Base-by-base conservation (phyloP, 1,284 basidiomycete genomes). In the Microbotryum scabiosae region DNA sequence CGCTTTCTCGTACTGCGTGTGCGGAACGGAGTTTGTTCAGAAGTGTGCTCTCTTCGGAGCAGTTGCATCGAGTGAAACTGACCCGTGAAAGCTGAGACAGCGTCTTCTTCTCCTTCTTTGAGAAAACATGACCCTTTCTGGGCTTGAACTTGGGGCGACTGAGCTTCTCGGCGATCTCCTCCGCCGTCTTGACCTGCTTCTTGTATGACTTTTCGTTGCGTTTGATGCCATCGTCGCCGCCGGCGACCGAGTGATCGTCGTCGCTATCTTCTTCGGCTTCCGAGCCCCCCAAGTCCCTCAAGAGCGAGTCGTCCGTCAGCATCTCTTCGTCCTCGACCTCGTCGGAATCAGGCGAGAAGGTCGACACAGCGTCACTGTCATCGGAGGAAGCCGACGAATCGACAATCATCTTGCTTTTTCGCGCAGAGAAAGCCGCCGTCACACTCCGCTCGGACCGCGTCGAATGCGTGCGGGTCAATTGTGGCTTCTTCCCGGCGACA, bases 1-100 rank as follows among this genome's bases (percentile, higher is more conserved):
- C 14, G 59, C 66, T 16, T 56, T 51, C 18, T 58, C 46, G 25
- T 52, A 58, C 67, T 68, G 61, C 43, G 30, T 5, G 18, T 10
- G 18, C 5, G 8, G 8, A 10, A 12, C 25, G 8, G 5, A 4
- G 7, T 4, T 12, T 1, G 23, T 48, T 52, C 30, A 46, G 54
- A 55, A 30, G 50, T 50, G 5, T 1, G 32, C 12, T 5, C 18
- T 6, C 5, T 9, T n/a, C 26, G 21, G 9, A 16, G 12, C 2
- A 10, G 1, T 20, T 7, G 14, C 21, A 1, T 7, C n/a, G 7
- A 23, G 12, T 21, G 8, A 26, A 12, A 60, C 66, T 56, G 51
- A 62, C 63, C 48, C 60, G 49, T 14, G 54, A 21, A 50, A 67
- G 50, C 48, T 65, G 57, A 36, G 54, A 54, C 32, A 62, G 57